phyloP scores from a whole-genome alignment of 257 asterid genomes.

The Solanum rostratum region DNA sequence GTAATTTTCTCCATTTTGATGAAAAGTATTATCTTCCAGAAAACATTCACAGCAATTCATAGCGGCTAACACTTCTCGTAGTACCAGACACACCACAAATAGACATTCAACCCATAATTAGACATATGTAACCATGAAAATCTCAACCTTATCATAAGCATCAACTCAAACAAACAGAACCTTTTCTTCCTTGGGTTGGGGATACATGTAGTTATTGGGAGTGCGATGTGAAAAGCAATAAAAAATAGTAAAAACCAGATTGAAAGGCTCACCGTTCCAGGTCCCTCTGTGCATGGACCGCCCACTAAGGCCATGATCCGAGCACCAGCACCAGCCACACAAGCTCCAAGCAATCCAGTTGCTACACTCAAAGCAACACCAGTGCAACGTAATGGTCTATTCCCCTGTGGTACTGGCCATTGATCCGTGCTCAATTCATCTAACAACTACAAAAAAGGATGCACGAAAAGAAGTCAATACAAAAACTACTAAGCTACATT shows the following conservation, averaged over 20 bases:
- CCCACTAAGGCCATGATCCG: constrained; percentile 86
- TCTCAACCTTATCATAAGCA: neutral
- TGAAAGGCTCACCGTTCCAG: constrained; percentile 75
- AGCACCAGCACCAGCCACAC: constrained; percentile 73
- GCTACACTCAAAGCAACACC: constrained; percentile 96
- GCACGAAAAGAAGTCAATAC: neutral
- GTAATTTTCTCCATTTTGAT: neutral
- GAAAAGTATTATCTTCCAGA: neutral
- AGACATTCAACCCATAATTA: neutral
- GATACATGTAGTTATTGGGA: neutral
- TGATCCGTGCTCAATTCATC: constrained; percentile 85
- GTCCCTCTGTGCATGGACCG: constrained; percentile 99
- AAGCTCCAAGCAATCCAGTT: constrained; percentile 81
- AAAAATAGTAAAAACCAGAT: constrained; percentile 1
- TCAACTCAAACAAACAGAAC: neutral
- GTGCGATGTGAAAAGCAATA: neutral
- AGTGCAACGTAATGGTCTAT: constrained; percentile 77
- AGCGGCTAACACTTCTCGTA: neutral
- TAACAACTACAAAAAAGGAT: constrained; percentile 46
- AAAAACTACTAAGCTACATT: neutral
- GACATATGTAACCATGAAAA: neutral
- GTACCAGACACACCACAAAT: neutral
- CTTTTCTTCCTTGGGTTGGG: neutral
- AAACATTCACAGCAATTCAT: neutral
- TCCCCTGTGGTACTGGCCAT: constrained; percentile 77